A percentile compares a stretch with the other conserved stretches of the same genome.
Evolutionary conservation across 108 stramenopile genomes (phyloP).

Genomic region (Nitzschia sp.): DNA sequence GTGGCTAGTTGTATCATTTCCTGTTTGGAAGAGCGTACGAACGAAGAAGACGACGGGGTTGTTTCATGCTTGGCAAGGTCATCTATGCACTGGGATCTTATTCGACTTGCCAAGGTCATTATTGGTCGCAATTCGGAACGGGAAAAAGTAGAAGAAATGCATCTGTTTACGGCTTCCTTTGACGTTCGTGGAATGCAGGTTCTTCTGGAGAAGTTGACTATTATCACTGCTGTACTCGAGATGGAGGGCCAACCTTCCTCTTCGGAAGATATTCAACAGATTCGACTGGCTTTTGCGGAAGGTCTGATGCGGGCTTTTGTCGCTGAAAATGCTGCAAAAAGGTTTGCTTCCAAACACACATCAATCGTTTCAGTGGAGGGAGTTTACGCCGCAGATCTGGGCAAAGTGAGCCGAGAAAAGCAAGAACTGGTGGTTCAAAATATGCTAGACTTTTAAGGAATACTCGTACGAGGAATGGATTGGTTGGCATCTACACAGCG

Average conservation of each 20-base stretch:
- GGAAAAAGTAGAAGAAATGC: constrained; percentile 26
- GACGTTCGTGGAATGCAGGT: constrained; percentile 62
- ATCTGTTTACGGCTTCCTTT: constrained; percentile 49
- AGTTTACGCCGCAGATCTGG: constrained; percentile 22
- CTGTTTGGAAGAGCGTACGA: constrained; percentile 54
- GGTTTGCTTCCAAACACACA: neutral
- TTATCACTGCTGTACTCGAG: constrained; percentile 29
- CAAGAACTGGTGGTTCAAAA: constrained; percentile 35
- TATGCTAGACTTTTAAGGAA: constrained; percentile 21
- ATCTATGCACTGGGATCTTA: constrained; percentile 50
- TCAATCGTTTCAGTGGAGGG: constrained; percentile 20
- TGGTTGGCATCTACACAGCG: too few relatives aligned
- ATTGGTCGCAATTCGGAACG: constrained; percentile 34
- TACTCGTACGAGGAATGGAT: too few relatives aligned
- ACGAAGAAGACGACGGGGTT: constrained; percentile 50
- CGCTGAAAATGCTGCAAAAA: constrained; percentile 44
- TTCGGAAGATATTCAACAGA: constrained; percentile 17
- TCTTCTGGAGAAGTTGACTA: constrained; percentile 58
- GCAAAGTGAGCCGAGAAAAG: constrained; percentile 24
- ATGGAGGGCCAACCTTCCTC: constrained; percentile 6
- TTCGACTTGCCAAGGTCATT: constrained; percentile 50
- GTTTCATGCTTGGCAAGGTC: constrained; percentile 56
- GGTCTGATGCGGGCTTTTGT: constrained; percentile 68
- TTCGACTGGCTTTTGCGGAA: constrained; percentile 54
- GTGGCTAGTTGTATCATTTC: constrained; percentile 56